These are phyloP conservation scores for Pseudopyrenochaeta lycopersici DNA, from an alignment of 2,329 filamentous ascomycete species.

Conservation along the genomic window DNA sequence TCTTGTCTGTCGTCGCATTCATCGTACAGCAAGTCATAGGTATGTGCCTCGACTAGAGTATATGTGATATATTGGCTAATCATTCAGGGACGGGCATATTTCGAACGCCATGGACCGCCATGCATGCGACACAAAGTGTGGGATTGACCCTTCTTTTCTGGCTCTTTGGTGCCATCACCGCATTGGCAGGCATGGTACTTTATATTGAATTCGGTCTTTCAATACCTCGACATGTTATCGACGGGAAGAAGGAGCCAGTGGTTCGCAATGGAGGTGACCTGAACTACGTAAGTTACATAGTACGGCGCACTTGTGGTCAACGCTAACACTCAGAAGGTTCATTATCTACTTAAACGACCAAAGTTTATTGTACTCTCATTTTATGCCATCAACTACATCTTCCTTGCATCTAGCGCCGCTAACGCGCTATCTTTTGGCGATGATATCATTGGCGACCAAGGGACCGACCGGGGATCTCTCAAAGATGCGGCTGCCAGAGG, in stretches of 20 bases:
- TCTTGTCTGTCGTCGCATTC: conserved; percentile 21
- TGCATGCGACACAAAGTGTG: conserved; percentile 23
- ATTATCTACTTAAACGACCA: conserved; percentile 19
- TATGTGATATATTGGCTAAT: background rate
- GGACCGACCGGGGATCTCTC: conserved; percentile 2
- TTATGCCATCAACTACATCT: conserved; percentile 18
- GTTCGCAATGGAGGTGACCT: conserved; percentile 31
- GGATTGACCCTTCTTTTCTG: conserved; percentile 27
- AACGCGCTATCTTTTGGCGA: conserved; percentile 17
- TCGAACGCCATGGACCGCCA: conserved; percentile 22
- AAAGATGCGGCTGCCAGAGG: conserved; percentile 52
- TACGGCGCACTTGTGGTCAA: no score
- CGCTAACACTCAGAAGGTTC: no score
- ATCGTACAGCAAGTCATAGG: conserved; percentile 25
- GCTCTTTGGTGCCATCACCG: conserved; percentile 19
- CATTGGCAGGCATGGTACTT: conserved; percentile 20
- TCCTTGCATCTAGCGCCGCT: conserved; percentile 12
- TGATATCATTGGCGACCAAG: conserved; percentile 4
- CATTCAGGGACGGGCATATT: conserved; percentile 26
- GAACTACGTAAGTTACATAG: conserved; percentile 31
- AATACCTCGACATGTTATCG: conserved; percentile 23
- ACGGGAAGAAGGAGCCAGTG: conserved; percentile 22
- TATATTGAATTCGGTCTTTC: conserved; percentile 31
- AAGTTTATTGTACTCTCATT: conserved; percentile 18
- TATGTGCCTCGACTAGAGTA: background rate